A percentile compares a stretch with the other conserved stretches of the same genome.
Conservation (phyloP, 1,139 yeast species). For the Kurtzmaniella natalensis region DNA sequence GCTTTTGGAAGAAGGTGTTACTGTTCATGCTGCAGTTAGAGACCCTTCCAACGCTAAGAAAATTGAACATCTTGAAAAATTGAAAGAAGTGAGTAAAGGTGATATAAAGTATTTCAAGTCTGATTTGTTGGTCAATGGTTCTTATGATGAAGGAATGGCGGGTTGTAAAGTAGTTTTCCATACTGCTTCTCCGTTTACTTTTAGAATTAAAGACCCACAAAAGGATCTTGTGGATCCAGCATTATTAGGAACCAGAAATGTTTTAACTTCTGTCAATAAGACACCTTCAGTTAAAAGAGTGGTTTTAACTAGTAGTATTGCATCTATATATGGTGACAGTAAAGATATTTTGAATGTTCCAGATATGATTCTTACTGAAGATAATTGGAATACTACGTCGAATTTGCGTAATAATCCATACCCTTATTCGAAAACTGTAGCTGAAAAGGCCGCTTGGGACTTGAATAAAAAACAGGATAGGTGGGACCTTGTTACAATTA, state of each 20-base stretch:
- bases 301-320: conserved; percentile 18
- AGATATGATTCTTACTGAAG: neutral
- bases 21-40: conserved; percentile 10
- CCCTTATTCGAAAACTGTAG: conserved; percentile 11
- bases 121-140: conserved; percentile 12
- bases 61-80: conserved; percentile 3
- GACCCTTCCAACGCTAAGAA: conserved; percentile 4
- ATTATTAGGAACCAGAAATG: conserved; percentile 24
- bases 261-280: conserved; percentile 26
- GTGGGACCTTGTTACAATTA: conserved; percentile 11
- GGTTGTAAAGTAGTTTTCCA: conserved; percentile 25
- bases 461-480: conserved; percentile 8
- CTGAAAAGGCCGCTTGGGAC: conserved; percentile 14
- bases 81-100: neutral
- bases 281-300: conserved; percentile 49
- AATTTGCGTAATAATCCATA: conserved; percentile 5
- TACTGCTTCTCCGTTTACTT: conserved; percentile 37
- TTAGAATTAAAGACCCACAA: conserved; percentile 16
- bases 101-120: conserved; percentile 8
- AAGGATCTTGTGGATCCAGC: conserved; percentile 27
- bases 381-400: conserved; percentile 1
- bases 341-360: neutral
- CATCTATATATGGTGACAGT: conserved; percentile 11
- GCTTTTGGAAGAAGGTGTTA: conserved; percentile 8
- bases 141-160: conserved; percentile 13